Evolutionary conservation across 1,139 yeast genomes (phyloP), one percentile per base, ranked within the genome.

Genomic region (Saccharomyces hybrid): DNA sequence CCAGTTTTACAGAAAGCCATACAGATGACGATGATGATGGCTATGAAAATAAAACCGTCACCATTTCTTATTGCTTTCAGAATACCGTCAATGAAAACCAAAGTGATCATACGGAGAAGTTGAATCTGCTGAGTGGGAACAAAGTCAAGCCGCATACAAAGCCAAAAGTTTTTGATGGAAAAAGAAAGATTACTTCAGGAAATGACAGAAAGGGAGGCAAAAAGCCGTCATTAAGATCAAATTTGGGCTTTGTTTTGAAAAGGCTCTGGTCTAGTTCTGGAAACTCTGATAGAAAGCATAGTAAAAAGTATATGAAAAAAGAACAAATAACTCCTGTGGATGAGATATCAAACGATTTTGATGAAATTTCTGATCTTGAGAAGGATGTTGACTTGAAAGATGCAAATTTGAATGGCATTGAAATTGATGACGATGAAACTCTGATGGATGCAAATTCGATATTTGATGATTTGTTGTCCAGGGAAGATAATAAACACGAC

Each of bases 381-480:
- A 32, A 16, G 4, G 44, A 38, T 19, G 5, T 38, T 19, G 44
- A 16, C 5, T 16, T 38, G 25, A 38, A 8, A 13, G n/a, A 38
- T 19, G 44, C 44, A 16, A 38, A 16, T 16, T 9, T 38, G 25
- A 9, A 38, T 9, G 23, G 44, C 25, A 38, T 38, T 16, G 44
- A 38, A 38, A 38, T 38, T 16, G 44, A 38, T 19, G 44, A 38
- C 25, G 57, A 61, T 16, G 59, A 59, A 28, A 52, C 52, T 26
- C 51, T 65, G 9, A 58, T 66, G 62, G 68, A 66, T 52, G 59
- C 65, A 16, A 67, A 63, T 52, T 47, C 60, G 26, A 61, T 64
- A 7, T 66, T 66, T 52, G 67, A 66, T 54, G 57, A 61, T 49
- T 52, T 66, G n/a, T 55, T 66, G 23, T 56, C 60, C 25, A 62